These are phyloP conservation scores for Physcia stellaris DNA, from an alignment of 495 filamentous ascomycete species.

Conservation along the genomic window DNA sequence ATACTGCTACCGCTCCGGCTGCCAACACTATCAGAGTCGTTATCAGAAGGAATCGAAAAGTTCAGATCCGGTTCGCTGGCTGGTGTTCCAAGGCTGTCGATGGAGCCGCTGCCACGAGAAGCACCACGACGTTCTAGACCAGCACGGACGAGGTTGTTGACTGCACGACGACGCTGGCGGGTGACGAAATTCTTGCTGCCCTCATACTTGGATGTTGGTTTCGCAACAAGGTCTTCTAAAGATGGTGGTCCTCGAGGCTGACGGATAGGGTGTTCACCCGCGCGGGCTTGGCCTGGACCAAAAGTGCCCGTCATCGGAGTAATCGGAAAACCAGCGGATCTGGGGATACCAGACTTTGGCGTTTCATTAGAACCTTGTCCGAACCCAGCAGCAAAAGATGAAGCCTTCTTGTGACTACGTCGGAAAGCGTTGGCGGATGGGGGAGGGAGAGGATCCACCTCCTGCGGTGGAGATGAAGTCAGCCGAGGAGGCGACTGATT, in stretches of 20 bases:
- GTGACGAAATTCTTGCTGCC: constrained; percentile 98
- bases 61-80: constrained; percentile 76
- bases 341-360: constrained; percentile 53
- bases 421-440: constrained; percentile 79
- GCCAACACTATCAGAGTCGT: constrained; percentile 64
- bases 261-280: constrained; percentile 86
- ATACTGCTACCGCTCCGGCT: constrained; percentile 69
- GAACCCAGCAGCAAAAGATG: constrained; percentile 56
- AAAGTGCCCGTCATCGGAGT: constrained; percentile 81
- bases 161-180: constrained; percentile 81
- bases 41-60: constrained; percentile 54
- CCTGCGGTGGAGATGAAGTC: constrained; percentile 42
- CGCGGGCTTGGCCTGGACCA: constrained; percentile 81
- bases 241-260: constrained; percentile 89
- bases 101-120: constrained; percentile 40
- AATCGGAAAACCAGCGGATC: constrained; percentile 61
- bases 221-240: constrained; percentile 78
- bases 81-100: constrained; percentile 48
- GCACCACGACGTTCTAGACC: constrained; percentile 70
- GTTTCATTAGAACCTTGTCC: constrained; percentile 44
- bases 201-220: constrained; percentile 86
- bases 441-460: constrained; percentile 60
- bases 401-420: constrained; percentile 79
- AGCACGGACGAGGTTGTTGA: constrained; percentile 81
- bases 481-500: constrained; percentile 22